Evolutionary conservation across 2,329 filamentous ascomycete genomes (phyloP).

Genomic region (Chrysoporthe deuterocubensis): DNA sequence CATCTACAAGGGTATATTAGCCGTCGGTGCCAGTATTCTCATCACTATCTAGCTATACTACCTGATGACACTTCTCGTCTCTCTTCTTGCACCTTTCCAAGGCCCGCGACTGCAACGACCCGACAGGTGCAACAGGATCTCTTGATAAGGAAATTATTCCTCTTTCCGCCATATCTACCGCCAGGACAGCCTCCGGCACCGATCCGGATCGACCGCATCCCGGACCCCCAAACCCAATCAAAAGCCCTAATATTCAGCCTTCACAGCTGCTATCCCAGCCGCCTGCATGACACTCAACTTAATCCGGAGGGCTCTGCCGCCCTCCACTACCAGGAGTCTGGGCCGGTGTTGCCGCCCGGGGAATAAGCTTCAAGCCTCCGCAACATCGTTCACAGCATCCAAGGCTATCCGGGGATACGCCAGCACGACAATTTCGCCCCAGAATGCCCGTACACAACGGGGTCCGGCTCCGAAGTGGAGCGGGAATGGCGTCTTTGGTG

Average conservation of each 20-base stretch:
- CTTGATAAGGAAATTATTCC: background rate
- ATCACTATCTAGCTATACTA: background rate
- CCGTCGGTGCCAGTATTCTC: background rate
- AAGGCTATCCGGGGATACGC: constrained; percentile 11
- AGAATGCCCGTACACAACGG: constrained; percentile 8
- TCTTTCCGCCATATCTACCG: background rate
- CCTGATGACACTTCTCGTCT: background rate
- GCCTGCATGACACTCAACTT: constrained; percentile 28
- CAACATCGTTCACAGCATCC: constrained; percentile 18
- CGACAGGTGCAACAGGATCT: background rate
- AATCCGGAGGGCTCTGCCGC: constrained; percentile 25
- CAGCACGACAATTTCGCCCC: constrained; percentile 14
- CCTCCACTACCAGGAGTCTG: constrained; percentile 13
- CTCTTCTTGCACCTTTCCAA: background rate
- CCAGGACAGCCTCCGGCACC: constrained; percentile 3
- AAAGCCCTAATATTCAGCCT: constrained; percentile 13
- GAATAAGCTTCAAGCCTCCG: constrained; percentile 10
- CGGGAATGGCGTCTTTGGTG: constrained; percentile 41
- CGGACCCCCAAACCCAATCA: constrained; percentile 24
- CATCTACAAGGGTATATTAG: background rate
- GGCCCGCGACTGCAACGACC: background rate
- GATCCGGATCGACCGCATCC: constrained; percentile 20
- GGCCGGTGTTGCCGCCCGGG: constrained; percentile 18
- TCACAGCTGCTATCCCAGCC: constrained; percentile 21
- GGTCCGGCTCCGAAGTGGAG: constrained; percentile 36